These are phyloP conservation scores for Hanseniaspora mollemarum DNA, from an alignment of 805 yeast genomes.

Conservation along the genomic window DNA sequence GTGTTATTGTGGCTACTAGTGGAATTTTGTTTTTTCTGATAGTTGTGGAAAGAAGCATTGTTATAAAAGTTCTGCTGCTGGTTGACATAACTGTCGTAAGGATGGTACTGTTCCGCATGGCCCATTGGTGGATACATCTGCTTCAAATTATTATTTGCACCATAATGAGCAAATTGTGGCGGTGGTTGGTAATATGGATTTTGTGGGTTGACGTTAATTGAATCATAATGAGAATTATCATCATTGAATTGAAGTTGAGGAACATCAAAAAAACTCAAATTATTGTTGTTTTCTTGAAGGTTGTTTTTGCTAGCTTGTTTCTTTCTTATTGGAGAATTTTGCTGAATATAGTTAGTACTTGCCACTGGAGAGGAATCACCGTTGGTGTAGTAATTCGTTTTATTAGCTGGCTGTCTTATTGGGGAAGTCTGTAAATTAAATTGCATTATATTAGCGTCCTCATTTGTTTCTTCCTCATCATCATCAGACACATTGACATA, in stretches of 20 bases:
- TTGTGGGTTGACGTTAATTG: not conserved
- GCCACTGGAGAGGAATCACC: constrained; percentile 13
- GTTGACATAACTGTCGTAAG: not conserved
- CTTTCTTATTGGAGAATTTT: constrained; percentile 11
- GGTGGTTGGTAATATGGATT: not conserved
- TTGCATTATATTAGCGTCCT: not conserved
- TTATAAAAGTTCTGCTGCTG: not conserved
- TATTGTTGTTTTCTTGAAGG: not conserved
- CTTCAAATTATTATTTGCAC: no score
- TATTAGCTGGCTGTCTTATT: constrained; percentile 5
- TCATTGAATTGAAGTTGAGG: constrained; percentile 8
- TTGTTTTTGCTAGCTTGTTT: not conserved
- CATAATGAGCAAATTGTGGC: not conserved
- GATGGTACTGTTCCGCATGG: not conserved
- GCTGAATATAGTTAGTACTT: not conserved
- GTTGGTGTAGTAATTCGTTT: not conserved
- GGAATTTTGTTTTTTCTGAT: not conserved
- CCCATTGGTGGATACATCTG: no score
- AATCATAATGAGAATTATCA: not conserved
- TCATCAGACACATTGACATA: constrained; percentile 8
- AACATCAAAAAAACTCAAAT: constrained; percentile 6
- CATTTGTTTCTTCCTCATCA: not conserved
- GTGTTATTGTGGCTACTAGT: not conserved
- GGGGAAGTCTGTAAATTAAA: constrained; percentile 4
- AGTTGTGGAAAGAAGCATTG: not conserved